Conservation (phyloP, 768 basidiomycete species). For the Cyathus striatus region DNA sequence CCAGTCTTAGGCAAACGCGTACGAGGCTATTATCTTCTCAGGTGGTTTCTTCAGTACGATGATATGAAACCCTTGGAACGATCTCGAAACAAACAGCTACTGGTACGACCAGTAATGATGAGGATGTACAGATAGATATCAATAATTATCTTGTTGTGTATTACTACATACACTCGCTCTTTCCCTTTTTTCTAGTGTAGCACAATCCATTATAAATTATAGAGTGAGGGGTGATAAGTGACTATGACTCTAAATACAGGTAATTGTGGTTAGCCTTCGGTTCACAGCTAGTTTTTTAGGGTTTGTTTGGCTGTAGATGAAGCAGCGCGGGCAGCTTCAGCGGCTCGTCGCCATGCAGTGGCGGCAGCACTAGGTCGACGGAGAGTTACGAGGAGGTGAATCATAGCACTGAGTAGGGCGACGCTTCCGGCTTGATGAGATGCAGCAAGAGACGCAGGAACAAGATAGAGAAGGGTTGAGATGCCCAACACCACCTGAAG, state of each 20-base stretch:
- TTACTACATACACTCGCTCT: slow-evolving; percentile 9
- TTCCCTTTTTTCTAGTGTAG: slow-evolving; percentile 1
- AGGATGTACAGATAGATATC: slow-evolving; percentile 88
- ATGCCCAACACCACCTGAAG: slow-evolving; percentile 67
- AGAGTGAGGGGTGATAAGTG: slow-evolving; percentile 6
- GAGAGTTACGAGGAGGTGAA: slow-evolving; percentile 70
- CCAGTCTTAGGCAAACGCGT: too few species aligned
- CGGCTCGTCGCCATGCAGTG: slow-evolving; percentile 41
- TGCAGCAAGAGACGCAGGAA: slow-evolving; percentile 89
- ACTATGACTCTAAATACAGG: too few species aligned
- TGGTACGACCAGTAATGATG: slow-evolving; percentile 41
- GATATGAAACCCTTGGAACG: too few species aligned
- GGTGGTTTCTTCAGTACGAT: too few species aligned
- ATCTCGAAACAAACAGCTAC: slow-evolving; percentile 26
- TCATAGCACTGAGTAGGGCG: slow-evolving; percentile 74
- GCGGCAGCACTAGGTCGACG: slow-evolving; percentile 68
- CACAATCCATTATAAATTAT: not conserved
- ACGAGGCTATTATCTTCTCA: too few species aligned
- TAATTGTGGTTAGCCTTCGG: not conserved
- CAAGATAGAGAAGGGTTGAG: slow-evolving; percentile 84
- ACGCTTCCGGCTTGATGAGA: slow-evolving; percentile 96
- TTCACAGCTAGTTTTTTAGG: not conserved
- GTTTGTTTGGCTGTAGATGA: not conserved
- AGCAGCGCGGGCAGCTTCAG: not conserved
- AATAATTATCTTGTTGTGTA: slow-evolving; percentile 37